These are phyloP conservation scores for Camillea tinctor DNA, from an alignment of 2,329 filamentous ascomycete species.

Conservation along the genomic window DNA sequence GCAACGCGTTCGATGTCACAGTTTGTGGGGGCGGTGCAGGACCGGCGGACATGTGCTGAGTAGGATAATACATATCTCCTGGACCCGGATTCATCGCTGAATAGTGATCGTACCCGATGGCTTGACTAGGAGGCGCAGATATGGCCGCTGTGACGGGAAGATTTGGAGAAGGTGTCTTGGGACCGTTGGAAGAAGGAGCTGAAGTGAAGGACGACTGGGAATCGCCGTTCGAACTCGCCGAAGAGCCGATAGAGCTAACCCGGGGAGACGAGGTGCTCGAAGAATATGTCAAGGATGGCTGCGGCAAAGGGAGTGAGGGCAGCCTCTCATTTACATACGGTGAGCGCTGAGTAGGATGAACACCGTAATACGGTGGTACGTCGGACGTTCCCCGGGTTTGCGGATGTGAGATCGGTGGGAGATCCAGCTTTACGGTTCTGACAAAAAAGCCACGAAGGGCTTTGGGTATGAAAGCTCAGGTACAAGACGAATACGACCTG, in stretches of 20 bases:
- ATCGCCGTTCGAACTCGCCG: slow-evolving; percentile 49
- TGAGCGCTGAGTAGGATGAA: slow-evolving; percentile 62
- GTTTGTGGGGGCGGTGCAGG: slow-evolving; percentile 74
- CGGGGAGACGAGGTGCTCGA: slow-evolving; percentile 74
- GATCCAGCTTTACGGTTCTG: slow-evolving; percentile 89
- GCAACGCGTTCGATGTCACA: slow-evolving; percentile 69
- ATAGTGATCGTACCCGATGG: slow-evolving; percentile 43
- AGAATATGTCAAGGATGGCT: slow-evolving; percentile 67
- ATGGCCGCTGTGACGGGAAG: slow-evolving; percentile 51
- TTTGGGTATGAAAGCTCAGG: slow-evolving; percentile 11
- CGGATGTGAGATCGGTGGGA: slow-evolving; percentile 81
- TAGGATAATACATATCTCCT: slow-evolving; percentile 82
- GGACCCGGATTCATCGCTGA: slow-evolving; percentile 77
- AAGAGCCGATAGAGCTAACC: slow-evolving; percentile 69
- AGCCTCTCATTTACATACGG: slow-evolving; percentile 72
- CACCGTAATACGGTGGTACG: slow-evolving; percentile 64
- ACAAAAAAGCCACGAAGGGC: slow-evolving; percentile 29
- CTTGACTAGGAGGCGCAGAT: slow-evolving; percentile 39
- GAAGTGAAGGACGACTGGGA: slow-evolving; percentile 56
- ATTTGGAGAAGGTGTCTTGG: slow-evolving; percentile 76
- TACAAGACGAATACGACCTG: slow-evolving; percentile 16
- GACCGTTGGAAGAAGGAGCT: slow-evolving; percentile 58
- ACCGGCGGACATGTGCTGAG: slow-evolving; percentile 73
- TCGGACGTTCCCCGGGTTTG: slow-evolving; percentile 76
- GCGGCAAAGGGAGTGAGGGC: slow-evolving; percentile 68